phyloP scores from a whole-genome alignment of 2,329 filamentous ascomycete species.

The Penicillium nordicum region DNA sequence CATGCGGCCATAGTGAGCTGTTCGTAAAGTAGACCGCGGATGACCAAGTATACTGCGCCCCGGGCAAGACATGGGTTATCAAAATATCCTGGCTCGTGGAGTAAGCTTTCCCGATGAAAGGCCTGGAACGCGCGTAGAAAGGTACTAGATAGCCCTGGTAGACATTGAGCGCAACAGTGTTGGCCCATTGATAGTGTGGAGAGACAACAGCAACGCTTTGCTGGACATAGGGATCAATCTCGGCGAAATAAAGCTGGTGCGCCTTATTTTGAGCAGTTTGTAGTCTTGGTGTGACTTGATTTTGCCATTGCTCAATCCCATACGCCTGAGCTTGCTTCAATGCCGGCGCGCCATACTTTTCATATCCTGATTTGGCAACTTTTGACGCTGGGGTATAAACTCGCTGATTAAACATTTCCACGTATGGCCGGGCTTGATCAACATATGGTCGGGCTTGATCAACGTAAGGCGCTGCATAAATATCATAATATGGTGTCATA shows the following conservation, averaged over 20 bases:
- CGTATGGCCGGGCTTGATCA: slow-evolving; percentile 70
- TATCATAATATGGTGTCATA: slow-evolving; percentile 77
- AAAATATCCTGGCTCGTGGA: slow-evolving; percentile 63
- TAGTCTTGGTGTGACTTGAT: slow-evolving; percentile 71
- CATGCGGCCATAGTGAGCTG: slow-evolving; percentile 73
- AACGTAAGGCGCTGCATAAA: slow-evolving; percentile 80
- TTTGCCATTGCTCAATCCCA: slow-evolving; percentile 71
- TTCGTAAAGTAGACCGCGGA: slow-evolving; percentile 69
- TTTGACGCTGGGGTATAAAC: slow-evolving; percentile 66
- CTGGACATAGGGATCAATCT: slow-evolving; percentile 70
- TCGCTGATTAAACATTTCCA: slow-evolving; percentile 53
- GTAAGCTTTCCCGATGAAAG: slow-evolving; percentile 70
- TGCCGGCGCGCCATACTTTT: slow-evolving; percentile 71
- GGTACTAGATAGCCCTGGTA: slow-evolving; percentile 63
- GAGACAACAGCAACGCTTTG: slow-evolving; percentile 55
- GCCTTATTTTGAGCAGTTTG: slow-evolving; percentile 60
- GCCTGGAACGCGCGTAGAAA: slow-evolving; percentile 68
- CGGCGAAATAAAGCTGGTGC: slow-evolving; percentile 64
- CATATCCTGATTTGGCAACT: slow-evolving; percentile 59
- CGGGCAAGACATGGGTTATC: slow-evolving; percentile 67
- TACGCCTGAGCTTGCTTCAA: slow-evolving; percentile 66
- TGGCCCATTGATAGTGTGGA: slow-evolving; percentile 75
- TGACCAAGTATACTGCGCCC: slow-evolving; percentile 67
- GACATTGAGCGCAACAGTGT: slow-evolving; percentile 47
- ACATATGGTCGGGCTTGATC: slow-evolving; percentile 71